Base-by-base conservation (phyloP, 2,329 filamentous ascomycete species). In the Alternaria consortialis region DNA sequence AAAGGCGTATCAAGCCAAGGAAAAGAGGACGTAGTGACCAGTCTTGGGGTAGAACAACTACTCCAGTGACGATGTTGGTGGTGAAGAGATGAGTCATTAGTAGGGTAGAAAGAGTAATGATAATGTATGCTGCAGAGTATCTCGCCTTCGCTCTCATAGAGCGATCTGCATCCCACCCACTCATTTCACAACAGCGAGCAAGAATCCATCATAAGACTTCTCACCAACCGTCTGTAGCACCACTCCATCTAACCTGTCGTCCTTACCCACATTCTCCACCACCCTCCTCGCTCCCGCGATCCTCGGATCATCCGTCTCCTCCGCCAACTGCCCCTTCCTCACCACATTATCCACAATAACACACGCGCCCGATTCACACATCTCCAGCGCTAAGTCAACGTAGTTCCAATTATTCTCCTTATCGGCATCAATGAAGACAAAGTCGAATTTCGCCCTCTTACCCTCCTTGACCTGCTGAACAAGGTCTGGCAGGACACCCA, bases 401-500 rank as follows among this genome's bases (percentile, higher is more conserved):
- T 85, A 85, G 29, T 79, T 77, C 75, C 78, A 82, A 56, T 85
- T 84, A 63, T 84, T 82, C 43, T 76, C 74, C 74, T 83, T 84
- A 47, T 83, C 82, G 7, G 84, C 85, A 68, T 87, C 84, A 36
- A 87, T 83, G 59, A 86, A 86, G 1, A 83, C 80, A 62, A 87
- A 77, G 56, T 84, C 83, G 60, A 84, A 85, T 44, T 74, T 74
- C 11, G 74, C 74, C 1, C 81, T 64, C 60, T 75, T 77, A 3
- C 80, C 80, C 2, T 55, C 46, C 44, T 74, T 61, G 12, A 83
- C 79, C 59, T 85, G 80, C 7, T 77, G 71, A 0, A 64, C 73
- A 15, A 87, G 68, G 51, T 72, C 67, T 0, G 80, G 74, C 13
- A 84, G 66, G 8, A 82, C 72, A 3, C 85, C 81, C 2, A 83